Evolutionary conservation across 2,329 filamentous ascomycete species (phyloP).

Genomic region (Lachnellula occidentalis): DNA sequence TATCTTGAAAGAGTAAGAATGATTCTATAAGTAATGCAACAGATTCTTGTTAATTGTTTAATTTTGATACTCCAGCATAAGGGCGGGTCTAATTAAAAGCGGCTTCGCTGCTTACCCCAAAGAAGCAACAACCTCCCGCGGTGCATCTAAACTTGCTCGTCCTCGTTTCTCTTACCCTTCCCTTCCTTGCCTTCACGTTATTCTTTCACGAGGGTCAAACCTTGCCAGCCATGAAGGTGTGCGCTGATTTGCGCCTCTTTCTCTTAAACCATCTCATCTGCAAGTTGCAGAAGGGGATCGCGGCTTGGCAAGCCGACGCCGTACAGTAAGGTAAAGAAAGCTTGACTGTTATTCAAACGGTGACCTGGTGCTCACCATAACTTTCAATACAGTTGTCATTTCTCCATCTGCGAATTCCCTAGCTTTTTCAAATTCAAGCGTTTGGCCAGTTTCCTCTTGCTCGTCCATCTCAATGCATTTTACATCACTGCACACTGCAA

Average conservation of each 20-base stretch:
- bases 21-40: no score
- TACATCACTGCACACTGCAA: not conserved
- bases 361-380: not conserved
- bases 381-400: not conserved
- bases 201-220: not conserved
- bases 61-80: not conserved
- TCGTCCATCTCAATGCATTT: not conserved
- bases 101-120: not conserved
- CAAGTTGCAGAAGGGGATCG: not conserved
- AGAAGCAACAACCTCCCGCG: not conserved
- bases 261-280: not conserved
- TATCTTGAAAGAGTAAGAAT: no score
- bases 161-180: no score
- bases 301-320: slow-evolving; percentile 1
- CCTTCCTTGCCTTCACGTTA: not conserved
- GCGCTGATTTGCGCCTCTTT: slow-evolving; percentile 12
- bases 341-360: not conserved
- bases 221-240: not conserved
- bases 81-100: not conserved
- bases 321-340: not conserved
- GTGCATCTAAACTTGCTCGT: not conserved
- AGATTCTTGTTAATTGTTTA: no score
- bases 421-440: not conserved
- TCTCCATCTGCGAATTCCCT: not conserved
- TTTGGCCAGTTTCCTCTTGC: not conserved